Evolutionary conservation across 352 stramenopile species (phyloP).

Genomic region (Plasmopara muralis): DNA sequence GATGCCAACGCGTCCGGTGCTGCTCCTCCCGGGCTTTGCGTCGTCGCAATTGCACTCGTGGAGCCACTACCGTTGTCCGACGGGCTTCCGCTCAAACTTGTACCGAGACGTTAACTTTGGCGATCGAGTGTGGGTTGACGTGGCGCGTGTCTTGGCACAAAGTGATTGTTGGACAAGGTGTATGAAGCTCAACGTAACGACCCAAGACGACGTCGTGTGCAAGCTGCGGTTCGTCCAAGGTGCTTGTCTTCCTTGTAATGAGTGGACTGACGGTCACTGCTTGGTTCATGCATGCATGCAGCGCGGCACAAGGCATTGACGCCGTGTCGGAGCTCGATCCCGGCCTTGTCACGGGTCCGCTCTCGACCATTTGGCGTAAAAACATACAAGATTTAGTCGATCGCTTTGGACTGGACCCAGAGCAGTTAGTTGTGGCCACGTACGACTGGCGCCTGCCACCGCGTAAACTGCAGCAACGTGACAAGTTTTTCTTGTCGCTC

Average conservation of each 20-base stretch:
- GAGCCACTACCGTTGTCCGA: constrained; percentile 49
- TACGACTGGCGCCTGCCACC: constrained; percentile 82
- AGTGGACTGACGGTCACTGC: background rate
- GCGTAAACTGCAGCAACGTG: constrained; percentile 58
- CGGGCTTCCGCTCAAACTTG: constrained; percentile 66
- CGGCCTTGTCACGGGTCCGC: constrained; percentile 59
- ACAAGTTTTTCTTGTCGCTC: constrained; percentile 69
- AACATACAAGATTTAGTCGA: constrained; percentile 63
- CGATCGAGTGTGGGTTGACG: constrained; percentile 70
- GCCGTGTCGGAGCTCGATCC: constrained; percentile 71
- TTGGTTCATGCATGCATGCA: constrained; percentile 3
- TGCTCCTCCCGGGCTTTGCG: constrained; percentile 72
- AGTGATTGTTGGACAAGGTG: constrained; percentile 70
- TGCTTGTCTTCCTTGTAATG: constrained; percentile 4
- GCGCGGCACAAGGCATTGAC: constrained; percentile 46
- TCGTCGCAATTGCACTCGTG: constrained; percentile 74
- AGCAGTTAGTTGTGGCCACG: constrained; percentile 63
- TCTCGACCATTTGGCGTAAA: constrained; percentile 65
- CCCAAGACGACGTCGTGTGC: constrained; percentile 64
- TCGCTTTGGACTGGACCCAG: constrained; percentile 57
- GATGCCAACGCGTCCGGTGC: constrained; percentile 42
- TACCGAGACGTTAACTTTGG: constrained; percentile 72
- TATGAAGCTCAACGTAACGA: constrained; percentile 65
- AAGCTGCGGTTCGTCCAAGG: constrained; percentile 47
- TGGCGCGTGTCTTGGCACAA: constrained; percentile 62